These are phyloP conservation scores for Cryphonectria parasitica DNA, from an alignment of 2,329 filamentous ascomycete species.

Conservation along the genomic window DNA sequence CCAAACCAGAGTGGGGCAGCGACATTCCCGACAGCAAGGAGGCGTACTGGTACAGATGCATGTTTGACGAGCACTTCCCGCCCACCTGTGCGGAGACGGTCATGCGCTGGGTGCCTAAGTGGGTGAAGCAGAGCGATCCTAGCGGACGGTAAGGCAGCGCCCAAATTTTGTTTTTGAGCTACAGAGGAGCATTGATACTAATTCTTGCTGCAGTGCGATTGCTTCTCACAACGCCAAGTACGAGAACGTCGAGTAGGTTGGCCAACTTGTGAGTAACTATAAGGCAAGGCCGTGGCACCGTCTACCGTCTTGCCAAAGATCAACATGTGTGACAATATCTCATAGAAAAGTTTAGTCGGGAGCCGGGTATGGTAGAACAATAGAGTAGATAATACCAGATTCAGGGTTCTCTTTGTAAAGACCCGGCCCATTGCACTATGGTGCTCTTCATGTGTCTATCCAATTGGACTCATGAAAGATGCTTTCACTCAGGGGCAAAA, in stretches of 20 bases:
- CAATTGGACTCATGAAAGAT: not conserved
- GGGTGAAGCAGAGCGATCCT: conserved; percentile 95
- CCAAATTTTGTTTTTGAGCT: not conserved
- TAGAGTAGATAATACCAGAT: not conserved
- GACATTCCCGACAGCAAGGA: conserved; percentile 97
- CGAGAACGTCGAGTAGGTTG: conserved; percentile 46
- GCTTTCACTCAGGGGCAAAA: not conserved
- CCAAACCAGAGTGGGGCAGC: conserved; percentile 91
- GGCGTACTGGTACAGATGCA: conserved; percentile 96
- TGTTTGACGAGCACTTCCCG: conserved; percentile 99
- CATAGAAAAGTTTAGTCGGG: not conserved
- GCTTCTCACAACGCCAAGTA: conserved; percentile 77
- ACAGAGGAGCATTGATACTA: conserved; percentile 4
- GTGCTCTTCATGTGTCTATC: not conserved
- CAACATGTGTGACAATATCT: not conserved
- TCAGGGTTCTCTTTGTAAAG: not conserved
- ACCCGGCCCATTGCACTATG: not conserved
- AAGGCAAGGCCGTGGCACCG: not conserved
- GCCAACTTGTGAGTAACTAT: not conserved
- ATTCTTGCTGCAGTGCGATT: conserved; percentile 65
- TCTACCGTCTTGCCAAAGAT: too few relatives aligned
- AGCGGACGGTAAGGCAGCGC: conserved; percentile 74
- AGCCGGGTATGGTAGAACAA: conserved; percentile 5
- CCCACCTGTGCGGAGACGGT: conserved; percentile 89
- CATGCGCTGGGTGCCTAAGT: conserved; percentile 95